Conservation (phyloP, 2,329 filamentous ascomycete genomes). For the Trichoderma sp. region DNA sequence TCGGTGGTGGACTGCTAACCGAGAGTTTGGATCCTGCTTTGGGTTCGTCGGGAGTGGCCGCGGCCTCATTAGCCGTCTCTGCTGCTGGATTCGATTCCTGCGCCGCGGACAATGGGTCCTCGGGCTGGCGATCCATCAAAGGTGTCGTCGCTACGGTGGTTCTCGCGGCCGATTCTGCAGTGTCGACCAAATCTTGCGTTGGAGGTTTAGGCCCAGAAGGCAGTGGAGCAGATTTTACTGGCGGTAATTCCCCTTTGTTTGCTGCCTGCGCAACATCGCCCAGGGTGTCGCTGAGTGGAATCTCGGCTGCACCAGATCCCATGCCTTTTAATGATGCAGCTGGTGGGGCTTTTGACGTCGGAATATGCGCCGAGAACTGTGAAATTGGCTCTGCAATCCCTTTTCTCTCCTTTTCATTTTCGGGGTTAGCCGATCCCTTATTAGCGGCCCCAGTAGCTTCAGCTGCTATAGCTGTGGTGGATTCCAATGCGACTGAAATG, state of each 20-base stretch:
- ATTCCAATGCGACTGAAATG: neutral
- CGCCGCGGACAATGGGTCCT: neutral
- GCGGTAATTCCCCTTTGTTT: conserved; percentile 26
- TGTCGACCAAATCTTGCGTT: conserved; percentile 37
- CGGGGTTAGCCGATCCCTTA: conserved; percentile 17
- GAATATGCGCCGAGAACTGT: conserved; percentile 32
- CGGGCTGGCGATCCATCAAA: conserved; percentile 2
- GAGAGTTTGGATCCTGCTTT: conserved; percentile 42
- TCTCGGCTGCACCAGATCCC: conserved; percentile 31
- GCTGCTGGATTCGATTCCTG: conserved; percentile 9
- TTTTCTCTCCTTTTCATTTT: conserved; percentile 26
- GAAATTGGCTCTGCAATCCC: conserved; percentile 31
- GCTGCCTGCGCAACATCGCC: conserved; percentile 29
- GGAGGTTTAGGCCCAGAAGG: conserved; percentile 36
- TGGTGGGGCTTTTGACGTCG: conserved; percentile 26
- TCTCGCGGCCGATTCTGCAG: conserved; percentile 32
- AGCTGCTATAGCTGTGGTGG: neutral
- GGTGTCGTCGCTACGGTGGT: conserved; percentile 15
- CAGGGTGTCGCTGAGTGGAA: conserved; percentile 29
- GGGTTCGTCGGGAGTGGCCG: conserved; percentile 37
- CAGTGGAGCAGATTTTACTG: conserved; percentile 25
- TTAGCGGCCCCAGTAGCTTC: conserved; percentile 22
- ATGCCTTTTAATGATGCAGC: conserved; percentile 26
- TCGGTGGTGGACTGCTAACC: conserved; percentile 53
- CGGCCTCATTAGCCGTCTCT: conserved; percentile 33